Evolutionary conservation across 2,329 filamentous ascomycete genomes (phyloP), one percentile per base, ranked within the genome.

Genomic region (Fusarium fujikuroi): DNA sequence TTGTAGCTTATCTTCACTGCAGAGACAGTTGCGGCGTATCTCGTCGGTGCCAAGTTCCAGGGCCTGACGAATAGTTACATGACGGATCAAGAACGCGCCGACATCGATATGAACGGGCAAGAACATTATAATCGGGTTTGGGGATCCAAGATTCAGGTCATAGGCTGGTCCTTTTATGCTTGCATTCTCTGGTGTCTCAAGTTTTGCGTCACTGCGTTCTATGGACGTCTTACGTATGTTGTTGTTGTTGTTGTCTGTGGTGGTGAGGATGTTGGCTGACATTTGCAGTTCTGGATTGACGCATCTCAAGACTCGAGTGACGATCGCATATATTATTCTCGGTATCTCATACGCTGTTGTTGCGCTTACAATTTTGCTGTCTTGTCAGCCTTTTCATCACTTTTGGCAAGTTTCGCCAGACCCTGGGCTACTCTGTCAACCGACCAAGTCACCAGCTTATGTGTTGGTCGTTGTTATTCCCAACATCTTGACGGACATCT

Each of bases 371-470:
- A 59, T 73, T 10, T 40, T 74, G 9, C 12, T 68, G 6, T 69
- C 59, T 9, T 76, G 74, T 18, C 71, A 74, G 18, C 85, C 86
- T 0, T 81, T 87, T 42, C 73, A 80, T 25, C 83, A 83, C 58
- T 86, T 86, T 66, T 88, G 86, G 86, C 86, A 88, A 75, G 86
- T 75, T 83, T 43, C 77, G 81, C 66, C 86, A 84, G 7, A 73
- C 85, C 74, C 74, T 1, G 74, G 74, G 9, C 16, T 50, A 2
- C 39, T 75, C 7, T 75, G 74, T 36, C 52, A 63, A 9, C 73
- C 73, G 14, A 75, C 73, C 15, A 75, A 75, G 30, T 75, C 74
- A 15, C 74, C 74, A 2, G 74, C 64, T 1, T 74, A 75, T 36
- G 73, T 75, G 1, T 34, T 75, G 43, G 69, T 72, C 0, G 74